Percentiles rank a stretch among this genome's conserved stretches.
phyloP scores from a whole-genome alignment of 2,329 filamentous ascomycete genomes.

The Xenoacremonium recifei region DNA sequence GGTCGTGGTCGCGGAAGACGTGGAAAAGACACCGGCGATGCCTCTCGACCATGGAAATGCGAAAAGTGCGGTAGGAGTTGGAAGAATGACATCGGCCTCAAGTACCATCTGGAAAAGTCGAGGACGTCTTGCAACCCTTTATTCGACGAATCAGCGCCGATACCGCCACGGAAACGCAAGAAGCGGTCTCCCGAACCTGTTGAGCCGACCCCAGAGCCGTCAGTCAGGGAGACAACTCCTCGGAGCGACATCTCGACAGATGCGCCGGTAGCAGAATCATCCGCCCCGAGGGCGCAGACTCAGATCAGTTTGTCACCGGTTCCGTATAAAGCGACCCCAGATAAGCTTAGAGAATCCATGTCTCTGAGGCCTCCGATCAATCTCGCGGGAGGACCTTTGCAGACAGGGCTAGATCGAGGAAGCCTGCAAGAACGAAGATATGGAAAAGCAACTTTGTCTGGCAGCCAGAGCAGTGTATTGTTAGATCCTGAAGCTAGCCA shows the following conservation, averaged over 20 bases:
- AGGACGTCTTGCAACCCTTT: conserved; percentile 52
- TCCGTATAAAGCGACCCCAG: not conserved
- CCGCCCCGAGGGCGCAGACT: not conserved
- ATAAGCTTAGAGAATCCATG: not conserved
- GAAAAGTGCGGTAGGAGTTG: conserved; percentile 53
- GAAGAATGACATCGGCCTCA: conserved; percentile 58
- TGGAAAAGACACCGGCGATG: conserved; percentile 11
- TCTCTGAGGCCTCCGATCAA: too few relatives aligned
- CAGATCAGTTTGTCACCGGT: not conserved
- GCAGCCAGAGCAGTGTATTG: conserved; percentile 20
- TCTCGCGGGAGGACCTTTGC: conserved; percentile 16
- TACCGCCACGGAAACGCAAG: conserved; percentile 16
- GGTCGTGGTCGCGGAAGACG: conserved; percentile 9
- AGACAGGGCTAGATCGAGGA: too few relatives aligned
- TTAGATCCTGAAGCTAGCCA: conserved; percentile 20
- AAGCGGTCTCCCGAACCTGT: conserved; percentile 7
- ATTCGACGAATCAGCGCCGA: conserved; percentile 20
- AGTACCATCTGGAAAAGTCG: conserved; percentile 58
- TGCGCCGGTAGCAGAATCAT: too few relatives aligned
- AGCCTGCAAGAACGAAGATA: too few relatives aligned
- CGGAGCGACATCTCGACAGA: conserved; percentile 15
- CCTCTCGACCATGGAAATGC: conserved; percentile 41
- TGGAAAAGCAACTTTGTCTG: too few relatives aligned
- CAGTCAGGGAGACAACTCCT: too few relatives aligned
- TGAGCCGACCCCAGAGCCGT: conserved; percentile 4